Evolutionary conservation across 176 grass and related monocot species (phyloP).

Genomic region (Oryza australiensis): DNA sequence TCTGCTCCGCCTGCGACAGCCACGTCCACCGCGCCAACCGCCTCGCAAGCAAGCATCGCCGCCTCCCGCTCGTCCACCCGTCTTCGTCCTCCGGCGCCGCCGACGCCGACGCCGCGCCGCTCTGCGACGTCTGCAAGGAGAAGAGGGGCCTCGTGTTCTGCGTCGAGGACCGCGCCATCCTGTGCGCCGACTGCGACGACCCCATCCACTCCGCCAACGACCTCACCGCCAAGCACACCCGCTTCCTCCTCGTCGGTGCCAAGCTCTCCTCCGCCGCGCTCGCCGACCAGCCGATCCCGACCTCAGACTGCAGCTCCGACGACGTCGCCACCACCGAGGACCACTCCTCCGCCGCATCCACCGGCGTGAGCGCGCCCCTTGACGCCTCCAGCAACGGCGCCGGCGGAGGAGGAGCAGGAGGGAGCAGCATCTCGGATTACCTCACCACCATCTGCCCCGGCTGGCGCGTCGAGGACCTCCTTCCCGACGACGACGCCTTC

Average conservation of each 20-base stretch:
- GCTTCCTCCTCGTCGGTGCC: conserved; percentile 81
- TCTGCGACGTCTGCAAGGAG: conserved; percentile 92
- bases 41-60: conserved; percentile 80
- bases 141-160: conserved; percentile 80
- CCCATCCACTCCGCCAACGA: conserved; percentile 81
- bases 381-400: not conserved
- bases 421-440: conserved; percentile 88
- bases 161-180: conserved; percentile 94
- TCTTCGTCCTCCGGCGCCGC: not conserved
- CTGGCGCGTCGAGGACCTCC: conserved; percentile 83
- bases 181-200: conserved; percentile 87
- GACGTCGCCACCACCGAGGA: not conserved
- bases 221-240: conserved; percentile 84
- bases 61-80: conserved; percentile 53
- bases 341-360: not conserved
- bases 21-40: conserved; percentile 85
- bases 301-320: not conserved
- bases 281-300: conserved; percentile 25
- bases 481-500: conserved; percentile 36
- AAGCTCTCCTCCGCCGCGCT: conserved; percentile 50
- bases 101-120: not conserved
- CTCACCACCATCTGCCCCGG: conserved; percentile 87
- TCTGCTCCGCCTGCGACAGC: conserved; percentile 73
- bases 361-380: not conserved
- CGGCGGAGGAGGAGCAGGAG: not conserved